phyloP scores from a whole-genome alignment of 169 alveolate species.

The Plasmodium gonderi region DNA sequence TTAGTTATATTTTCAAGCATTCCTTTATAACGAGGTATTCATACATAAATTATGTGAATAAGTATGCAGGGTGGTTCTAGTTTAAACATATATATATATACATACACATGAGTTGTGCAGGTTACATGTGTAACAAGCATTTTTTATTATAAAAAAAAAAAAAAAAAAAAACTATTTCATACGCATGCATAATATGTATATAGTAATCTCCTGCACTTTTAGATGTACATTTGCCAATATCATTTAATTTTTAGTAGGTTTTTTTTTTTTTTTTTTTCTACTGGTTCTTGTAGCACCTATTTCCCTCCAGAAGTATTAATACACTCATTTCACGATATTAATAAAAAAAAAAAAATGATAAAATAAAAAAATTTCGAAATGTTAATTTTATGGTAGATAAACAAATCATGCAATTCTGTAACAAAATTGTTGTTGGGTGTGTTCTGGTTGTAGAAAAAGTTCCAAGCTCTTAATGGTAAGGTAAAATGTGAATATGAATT shows the following conservation, averaged over 20 bases:
- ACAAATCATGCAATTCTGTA: background rate
- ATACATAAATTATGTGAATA: no score
- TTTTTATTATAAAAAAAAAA: background rate
- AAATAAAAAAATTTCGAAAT: background rate
- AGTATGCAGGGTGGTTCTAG: background rate
- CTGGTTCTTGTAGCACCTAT: background rate
- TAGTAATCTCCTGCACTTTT: background rate
- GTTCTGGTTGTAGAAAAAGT: constrained; percentile 1
- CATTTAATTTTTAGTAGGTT: background rate
- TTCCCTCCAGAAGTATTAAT: background rate
- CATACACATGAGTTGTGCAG: background rate
- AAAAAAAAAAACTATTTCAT: background rate
- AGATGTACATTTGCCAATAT: constrained; percentile 6
- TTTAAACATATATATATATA: background rate
- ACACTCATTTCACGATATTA: background rate
- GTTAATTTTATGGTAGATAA: background rate
- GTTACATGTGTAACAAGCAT: background rate
- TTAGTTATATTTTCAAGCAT: background rate
- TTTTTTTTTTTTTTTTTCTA: background rate
- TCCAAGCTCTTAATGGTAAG: background rate
- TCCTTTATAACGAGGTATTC: background rate
- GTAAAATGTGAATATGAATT: background rate
- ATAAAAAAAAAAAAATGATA: background rate
- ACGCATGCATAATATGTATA: constrained; percentile 2
- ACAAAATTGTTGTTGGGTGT: background rate